phyloP scores from a whole-genome alignment of 176 grass and related monocot species.

The Chloris gayana region DNA sequence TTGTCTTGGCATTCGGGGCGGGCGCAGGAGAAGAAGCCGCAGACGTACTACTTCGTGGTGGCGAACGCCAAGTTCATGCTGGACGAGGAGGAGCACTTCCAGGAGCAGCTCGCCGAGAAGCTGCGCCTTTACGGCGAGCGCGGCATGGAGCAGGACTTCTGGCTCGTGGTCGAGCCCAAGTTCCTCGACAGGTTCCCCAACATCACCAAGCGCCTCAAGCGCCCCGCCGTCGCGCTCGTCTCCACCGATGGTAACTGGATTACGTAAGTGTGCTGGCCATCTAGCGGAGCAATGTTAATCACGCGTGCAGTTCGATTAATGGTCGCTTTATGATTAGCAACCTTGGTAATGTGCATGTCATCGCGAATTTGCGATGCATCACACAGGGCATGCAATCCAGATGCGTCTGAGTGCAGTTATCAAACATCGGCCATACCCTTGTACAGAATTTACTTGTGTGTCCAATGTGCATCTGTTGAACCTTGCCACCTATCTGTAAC shows the following conservation, averaged over 20 bases:
- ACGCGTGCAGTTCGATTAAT: neutral
- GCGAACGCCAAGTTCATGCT: constrained; percentile 99
- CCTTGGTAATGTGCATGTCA: neutral
- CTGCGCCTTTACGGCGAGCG: constrained; percentile 70
- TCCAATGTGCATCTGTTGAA: neutral
- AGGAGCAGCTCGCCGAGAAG: constrained; percentile 80
- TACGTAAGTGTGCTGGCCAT: constrained; percentile 52
- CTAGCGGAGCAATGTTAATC: neutral
- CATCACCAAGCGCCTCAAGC: constrained; percentile 77
- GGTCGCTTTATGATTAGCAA: neutral
- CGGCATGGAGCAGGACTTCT: constrained; percentile 79
- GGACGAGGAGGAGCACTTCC: constrained; percentile 98
- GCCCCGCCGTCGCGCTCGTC: constrained; percentile 81
- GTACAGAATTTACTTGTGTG: neutral
- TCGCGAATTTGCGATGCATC: neutral
- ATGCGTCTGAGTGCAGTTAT: constrained; percentile 19
- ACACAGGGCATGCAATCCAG: neutral
- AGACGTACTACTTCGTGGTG: constrained; percentile 81
- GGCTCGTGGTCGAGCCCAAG: constrained; percentile 92
- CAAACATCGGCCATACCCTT: neutral
- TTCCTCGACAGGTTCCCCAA: constrained; percentile 81
- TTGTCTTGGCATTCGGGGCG: neutral
- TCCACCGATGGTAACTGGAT: constrained; percentile 91
- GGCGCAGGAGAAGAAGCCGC: constrained; percentile 52
- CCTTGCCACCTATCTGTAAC: neutral